phyloP scores from a whole-genome alignment of 176 grass and related monocot species.

The Triticum urartu region DNA sequence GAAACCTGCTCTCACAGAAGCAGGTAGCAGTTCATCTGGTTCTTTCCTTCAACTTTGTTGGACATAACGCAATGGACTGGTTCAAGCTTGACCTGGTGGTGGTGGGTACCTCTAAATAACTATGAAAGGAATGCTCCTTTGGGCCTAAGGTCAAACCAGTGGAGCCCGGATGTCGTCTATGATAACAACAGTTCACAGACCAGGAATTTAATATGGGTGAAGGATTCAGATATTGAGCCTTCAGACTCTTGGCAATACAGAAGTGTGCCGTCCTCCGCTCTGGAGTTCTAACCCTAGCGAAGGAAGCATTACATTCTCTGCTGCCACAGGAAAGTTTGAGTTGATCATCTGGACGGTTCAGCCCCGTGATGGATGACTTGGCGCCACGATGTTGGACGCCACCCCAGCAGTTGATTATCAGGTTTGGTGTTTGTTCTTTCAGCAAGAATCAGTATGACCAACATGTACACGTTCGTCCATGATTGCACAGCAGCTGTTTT shows the following conservation, averaged over 20 bases:
- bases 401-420: too few relatives aligned
- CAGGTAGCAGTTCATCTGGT: constrained; percentile 20
- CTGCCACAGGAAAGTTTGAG: neutral
- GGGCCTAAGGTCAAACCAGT: constrained; percentile 15
- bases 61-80: constrained; percentile 16
- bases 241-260: neutral
- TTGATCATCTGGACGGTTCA: neutral
- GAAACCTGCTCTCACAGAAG: neutral
- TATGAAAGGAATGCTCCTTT: constrained; percentile 1
- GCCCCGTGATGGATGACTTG: neutral
- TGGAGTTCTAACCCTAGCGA: neutral
- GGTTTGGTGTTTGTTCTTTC: too few relatives aligned
- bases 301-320: neutral
- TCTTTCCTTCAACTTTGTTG: constrained; percentile 26
- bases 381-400: too few relatives aligned
- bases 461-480: too few relatives aligned
- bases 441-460: too few relatives aligned
- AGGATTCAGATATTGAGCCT: neutral
- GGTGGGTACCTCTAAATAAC: constrained; percentile 20
- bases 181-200: constrained; percentile 18
- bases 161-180: neutral
- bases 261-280: neutral
- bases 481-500: too few relatives aligned
- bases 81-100: constrained; percentile 38
- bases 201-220: constrained; percentile 16